These are phyloP conservation scores for Elongisporangium anandrum DNA, from an alignment of 352 stramenopile species.

Conservation along the genomic window DNA sequence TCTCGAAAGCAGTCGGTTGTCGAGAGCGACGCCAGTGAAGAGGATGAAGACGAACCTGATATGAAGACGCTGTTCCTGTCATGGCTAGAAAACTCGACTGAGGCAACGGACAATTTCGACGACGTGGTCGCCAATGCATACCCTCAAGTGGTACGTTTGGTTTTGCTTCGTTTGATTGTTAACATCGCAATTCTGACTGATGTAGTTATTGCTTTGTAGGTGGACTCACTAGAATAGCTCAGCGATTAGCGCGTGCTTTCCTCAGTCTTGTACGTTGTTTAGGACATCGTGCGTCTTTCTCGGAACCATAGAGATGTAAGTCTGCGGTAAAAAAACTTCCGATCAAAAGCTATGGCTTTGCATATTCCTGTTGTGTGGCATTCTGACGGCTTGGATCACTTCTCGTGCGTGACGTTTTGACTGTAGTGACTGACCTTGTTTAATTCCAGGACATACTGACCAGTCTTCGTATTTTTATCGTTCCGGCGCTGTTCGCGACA, in stretches of 20 bases:
- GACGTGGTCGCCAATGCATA: conserved; percentile 32
- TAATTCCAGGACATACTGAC: too few species aligned
- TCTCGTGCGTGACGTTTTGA: too few species aligned
- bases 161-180: too few species aligned
- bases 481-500: neutral
- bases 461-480: neutral
- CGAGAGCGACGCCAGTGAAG: neutral
- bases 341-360: neutral
- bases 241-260: too few species aligned
- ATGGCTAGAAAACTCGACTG: conserved; percentile 14
- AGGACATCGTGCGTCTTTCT: neutral
- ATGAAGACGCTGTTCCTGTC: conserved; percentile 8
- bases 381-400: too few species aligned
- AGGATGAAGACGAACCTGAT: conserved; percentile 5
- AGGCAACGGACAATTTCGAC: conserved; percentile 27
- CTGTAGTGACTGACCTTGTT: too few species aligned
- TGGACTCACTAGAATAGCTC: neutral
- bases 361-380: neutral
- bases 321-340: neutral
- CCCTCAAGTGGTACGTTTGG: conserved; percentile 28
- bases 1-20: neutral
- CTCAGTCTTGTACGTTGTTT: neutral
- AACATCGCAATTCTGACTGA: too few species aligned
- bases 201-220: neutral
- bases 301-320: neutral